These are phyloP conservation scores for Pogostemon cablin DNA, from an alignment of 257 asterid species.

Conservation along the genomic window DNA sequence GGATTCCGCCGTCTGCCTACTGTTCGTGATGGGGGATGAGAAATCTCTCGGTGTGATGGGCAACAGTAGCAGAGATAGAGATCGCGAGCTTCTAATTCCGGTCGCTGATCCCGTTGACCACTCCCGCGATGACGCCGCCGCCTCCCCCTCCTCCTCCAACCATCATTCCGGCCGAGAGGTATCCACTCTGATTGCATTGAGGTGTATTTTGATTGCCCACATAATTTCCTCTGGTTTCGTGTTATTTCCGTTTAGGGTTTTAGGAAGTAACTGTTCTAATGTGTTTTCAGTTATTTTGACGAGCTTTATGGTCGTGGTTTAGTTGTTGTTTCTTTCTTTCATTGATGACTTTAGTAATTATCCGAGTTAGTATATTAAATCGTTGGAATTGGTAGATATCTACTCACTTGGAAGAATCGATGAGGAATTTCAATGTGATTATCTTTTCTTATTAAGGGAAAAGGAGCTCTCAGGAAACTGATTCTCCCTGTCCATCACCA, in stretches of 20 bases:
- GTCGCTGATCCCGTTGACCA: slow-evolving; percentile 67
- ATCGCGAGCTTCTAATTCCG: slow-evolving; percentile 94
- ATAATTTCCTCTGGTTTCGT: slow-evolving; percentile 19
- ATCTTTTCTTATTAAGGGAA: slow-evolving; percentile 26
- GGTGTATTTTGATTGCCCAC: background rate
- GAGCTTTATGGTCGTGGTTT: slow-evolving; percentile 3
- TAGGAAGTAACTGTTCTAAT: slow-evolving; percentile 4
- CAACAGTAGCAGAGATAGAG: slow-evolving; percentile 62
- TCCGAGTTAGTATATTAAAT: slow-evolving; percentile 17
- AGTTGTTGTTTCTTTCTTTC: slow-evolving; percentile 6
- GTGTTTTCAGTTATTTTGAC: slow-evolving; percentile 15
- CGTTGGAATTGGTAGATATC: slow-evolving; percentile 11
- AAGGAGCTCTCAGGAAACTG: background rate
- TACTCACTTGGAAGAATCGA: slow-evolving; percentile 8
- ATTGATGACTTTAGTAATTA: slow-evolving; percentile 10
- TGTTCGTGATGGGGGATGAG: slow-evolving; percentile 72
- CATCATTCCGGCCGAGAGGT: slow-evolving; percentile 88
- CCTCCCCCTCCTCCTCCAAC: slow-evolving; percentile 55
- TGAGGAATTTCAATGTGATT: slow-evolving; percentile 10
- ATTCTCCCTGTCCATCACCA: slow-evolving; percentile 1
- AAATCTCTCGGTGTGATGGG: slow-evolving; percentile 63
- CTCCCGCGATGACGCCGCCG: slow-evolving; percentile 44
- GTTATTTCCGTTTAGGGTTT: slow-evolving; percentile 35
- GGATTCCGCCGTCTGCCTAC: slow-evolving; percentile 15
- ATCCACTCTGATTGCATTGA: background rate